Percentiles rank a stretch among this genome's conserved stretches.
phyloP scores from a whole-genome alignment of 1,284 basidiomycete species.

The Tilletia setariae region DNA sequence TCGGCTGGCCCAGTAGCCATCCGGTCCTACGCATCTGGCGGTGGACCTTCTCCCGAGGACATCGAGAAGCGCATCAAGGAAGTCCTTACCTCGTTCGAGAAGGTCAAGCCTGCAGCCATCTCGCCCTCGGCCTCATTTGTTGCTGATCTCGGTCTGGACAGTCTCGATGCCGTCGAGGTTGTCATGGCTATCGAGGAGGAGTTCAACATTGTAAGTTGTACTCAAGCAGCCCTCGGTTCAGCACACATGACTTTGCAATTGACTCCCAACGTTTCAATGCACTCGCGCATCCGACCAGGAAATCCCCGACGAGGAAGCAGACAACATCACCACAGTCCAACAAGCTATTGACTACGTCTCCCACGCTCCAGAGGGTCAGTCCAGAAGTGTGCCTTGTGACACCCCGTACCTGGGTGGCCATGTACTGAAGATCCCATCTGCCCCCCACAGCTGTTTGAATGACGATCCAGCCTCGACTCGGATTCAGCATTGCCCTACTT shows the following conservation, averaged over 20 bases:
- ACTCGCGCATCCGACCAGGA: slow-evolving; percentile 64
- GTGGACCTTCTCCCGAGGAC: slow-evolving; percentile 69
- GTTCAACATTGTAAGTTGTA: slow-evolving; percentile 56
- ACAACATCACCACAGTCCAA: slow-evolving; percentile 88
- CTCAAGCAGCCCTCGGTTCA: not conserved
- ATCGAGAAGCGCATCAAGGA: slow-evolving; percentile 81
- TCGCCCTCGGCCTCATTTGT: slow-evolving; percentile 72
- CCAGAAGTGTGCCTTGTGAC: not conserved
- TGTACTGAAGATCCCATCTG: not conserved
- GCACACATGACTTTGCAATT: too few species aligned
- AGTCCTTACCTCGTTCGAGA: slow-evolving; percentile 91
- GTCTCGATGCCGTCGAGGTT: slow-evolving; percentile 94
- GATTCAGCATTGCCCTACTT: not conserved
- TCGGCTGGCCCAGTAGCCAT: slow-evolving; percentile 20
- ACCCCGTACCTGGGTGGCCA: not conserved
- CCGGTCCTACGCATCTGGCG: slow-evolving; percentile 70
- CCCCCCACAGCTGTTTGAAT: slow-evolving; percentile 1
- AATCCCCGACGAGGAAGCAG: slow-evolving; percentile 98
- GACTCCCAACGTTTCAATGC: too few species aligned
- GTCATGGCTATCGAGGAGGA: slow-evolving; percentile 99
- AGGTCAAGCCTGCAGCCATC: slow-evolving; percentile 83
- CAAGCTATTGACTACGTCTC: slow-evolving; percentile 97
- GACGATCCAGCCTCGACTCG: not conserved
- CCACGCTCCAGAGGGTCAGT: slow-evolving; percentile 76
- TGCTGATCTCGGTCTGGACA: slow-evolving; percentile 88